Conservation (phyloP, 495 filamentous ascomycete species). For the Aspergillus baeticus region DNA sequence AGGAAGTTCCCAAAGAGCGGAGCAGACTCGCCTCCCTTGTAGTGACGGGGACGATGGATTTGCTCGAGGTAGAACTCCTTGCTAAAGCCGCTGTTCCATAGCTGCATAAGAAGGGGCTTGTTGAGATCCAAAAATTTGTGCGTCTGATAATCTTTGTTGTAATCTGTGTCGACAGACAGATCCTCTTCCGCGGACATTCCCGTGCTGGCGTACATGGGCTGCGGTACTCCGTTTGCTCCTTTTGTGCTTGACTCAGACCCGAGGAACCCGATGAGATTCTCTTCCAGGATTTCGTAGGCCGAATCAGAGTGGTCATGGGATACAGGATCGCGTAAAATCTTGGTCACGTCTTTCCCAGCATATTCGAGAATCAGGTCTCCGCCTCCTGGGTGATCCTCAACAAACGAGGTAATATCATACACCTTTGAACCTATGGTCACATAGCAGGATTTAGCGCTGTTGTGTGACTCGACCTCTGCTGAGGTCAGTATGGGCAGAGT, state of each 20-base stretch:
- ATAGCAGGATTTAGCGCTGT: constrained; percentile 82
- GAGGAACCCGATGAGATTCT: constrained; percentile 80
- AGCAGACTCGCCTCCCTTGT: constrained; percentile 86
- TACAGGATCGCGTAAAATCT: constrained; percentile 78
- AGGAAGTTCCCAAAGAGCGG: constrained; percentile 98
- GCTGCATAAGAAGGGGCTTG: constrained; percentile 80
- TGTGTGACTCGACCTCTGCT: constrained; percentile 78
- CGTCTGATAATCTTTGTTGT: constrained; percentile 67
- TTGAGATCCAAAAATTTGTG: constrained; percentile 94
- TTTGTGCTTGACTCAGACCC: constrained; percentile 34
- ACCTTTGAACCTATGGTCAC: constrained; percentile 87
- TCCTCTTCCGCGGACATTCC: constrained; percentile 87
- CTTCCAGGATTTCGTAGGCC: constrained; percentile 90
- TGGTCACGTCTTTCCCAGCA: constrained; percentile 80
- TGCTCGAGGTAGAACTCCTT: constrained; percentile 96
- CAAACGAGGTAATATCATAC: constrained; percentile 90
- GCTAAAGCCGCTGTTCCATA: constrained; percentile 83
- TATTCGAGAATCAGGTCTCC: constrained; percentile 85
- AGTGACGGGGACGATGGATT: constrained; percentile 92
- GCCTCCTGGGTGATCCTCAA: constrained; percentile 88
- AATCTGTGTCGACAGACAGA: constrained; percentile 80
- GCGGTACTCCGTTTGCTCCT: constrained; percentile 34
- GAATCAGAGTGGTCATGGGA: constrained; percentile 86
- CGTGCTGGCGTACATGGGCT: constrained; percentile 65
- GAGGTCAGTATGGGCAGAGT: constrained; percentile 75